phyloP scores from a whole-genome alignment of 345 rosid species.

The Brassica juncea region DNA sequence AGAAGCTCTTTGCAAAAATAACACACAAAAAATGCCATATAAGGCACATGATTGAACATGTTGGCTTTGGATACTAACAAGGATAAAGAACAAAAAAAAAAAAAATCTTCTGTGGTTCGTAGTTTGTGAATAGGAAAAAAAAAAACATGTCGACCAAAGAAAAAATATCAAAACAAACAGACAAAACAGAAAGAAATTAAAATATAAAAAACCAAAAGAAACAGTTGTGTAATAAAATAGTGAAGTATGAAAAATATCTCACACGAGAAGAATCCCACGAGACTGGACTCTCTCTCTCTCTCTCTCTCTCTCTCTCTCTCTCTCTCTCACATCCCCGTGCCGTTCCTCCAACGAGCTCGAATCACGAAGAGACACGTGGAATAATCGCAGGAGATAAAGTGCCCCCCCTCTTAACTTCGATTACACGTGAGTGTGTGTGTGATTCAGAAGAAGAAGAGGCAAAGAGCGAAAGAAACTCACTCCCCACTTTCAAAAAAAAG shows the following conservation, averaged over 20 bases:
- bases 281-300: slow-evolving; percentile 1
- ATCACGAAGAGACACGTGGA: slow-evolving; percentile 37
- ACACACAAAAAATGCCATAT: background rate
- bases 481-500: background rate
- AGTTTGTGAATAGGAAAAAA: slow-evolving; percentile 14
- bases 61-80: slow-evolving; percentile 16
- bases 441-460: background rate
- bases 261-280: slow-evolving; percentile 31
- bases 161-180: slow-evolving; percentile 32
- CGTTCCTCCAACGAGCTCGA: slow-evolving; percentile 41
- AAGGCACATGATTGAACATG: slow-evolving; percentile 9
- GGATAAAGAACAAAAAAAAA: background rate
- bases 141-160: slow-evolving; percentile 17
- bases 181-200: slow-evolving; percentile 2
- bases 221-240: background rate
- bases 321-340: background rate
- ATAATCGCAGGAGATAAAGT: slow-evolving; percentile 34
- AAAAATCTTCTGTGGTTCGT: slow-evolving; percentile 12
- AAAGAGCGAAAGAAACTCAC: background rate
- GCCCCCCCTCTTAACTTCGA: slow-evolving; percentile 27
- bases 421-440: slow-evolving; percentile 27
- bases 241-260: background rate
- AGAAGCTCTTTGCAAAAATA: background rate
- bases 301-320: background rate
- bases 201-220: background rate